phyloP scores from a whole-genome alignment of 305 asterid species.

The Fraxinus floribunda region DNA sequence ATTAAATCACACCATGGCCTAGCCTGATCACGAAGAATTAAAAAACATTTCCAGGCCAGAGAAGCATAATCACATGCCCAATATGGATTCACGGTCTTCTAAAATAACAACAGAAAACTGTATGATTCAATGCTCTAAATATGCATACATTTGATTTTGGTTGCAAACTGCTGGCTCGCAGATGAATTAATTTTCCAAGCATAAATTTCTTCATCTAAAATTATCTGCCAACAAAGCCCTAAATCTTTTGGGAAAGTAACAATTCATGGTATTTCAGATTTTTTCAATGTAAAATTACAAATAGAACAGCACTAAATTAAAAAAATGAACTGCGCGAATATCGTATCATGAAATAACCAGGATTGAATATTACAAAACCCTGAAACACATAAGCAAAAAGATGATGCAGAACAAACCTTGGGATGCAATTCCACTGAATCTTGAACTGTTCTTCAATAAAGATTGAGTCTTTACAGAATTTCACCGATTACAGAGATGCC shows the following conservation, averaged over 20 bases:
- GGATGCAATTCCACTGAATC: not conserved
- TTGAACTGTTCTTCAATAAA: not conserved
- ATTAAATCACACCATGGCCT: not conserved
- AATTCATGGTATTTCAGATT: not conserved
- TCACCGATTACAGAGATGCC: conserved; percentile 16
- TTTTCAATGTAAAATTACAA: not conserved
- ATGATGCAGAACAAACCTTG: conserved; percentile 26
- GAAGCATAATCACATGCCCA: not conserved
- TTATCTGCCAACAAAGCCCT: not conserved
- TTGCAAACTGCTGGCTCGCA: conserved; percentile 2
- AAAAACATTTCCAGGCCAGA: not conserved
- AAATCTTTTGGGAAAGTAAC: not conserved
- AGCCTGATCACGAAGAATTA: not conserved
- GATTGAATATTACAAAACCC: not conserved
- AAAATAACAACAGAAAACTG: not conserved
- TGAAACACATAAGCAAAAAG: not conserved
- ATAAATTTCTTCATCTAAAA: not conserved
- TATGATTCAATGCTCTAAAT: not conserved
- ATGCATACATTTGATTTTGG: not conserved
- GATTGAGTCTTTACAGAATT: conserved; percentile 19
- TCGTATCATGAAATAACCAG: not conserved
- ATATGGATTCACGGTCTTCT: not conserved
- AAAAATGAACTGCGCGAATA: not conserved
- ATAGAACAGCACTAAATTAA: not conserved
- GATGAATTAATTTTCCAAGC: conserved; percentile 17